Conservation (phyloP, 1,284 basidiomycete genomes). For the Cryptococcus sp. region DNA sequence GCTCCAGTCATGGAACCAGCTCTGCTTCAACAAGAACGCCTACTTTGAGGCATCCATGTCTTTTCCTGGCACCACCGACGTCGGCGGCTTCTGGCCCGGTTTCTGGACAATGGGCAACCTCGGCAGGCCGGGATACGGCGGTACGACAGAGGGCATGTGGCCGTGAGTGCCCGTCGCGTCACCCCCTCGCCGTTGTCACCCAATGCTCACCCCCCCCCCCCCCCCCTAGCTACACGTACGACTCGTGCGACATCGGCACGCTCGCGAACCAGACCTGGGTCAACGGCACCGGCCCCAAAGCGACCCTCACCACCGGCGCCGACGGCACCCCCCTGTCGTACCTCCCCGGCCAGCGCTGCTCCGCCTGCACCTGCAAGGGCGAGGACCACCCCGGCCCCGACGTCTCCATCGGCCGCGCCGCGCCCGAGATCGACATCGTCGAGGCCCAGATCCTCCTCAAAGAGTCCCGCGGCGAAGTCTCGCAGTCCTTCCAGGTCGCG, state of each 20-base stretch:
- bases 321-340: slow-evolving; percentile 40
- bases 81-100: slow-evolving; percentile 55
- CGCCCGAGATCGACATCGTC: slow-evolving; percentile 67
- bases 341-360: slow-evolving; percentile 56
- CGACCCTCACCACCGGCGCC: slow-evolving; percentile 42
- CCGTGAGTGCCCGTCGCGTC: slow-evolving; percentile 49
- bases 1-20: slow-evolving; percentile 55
- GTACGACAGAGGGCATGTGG: slow-evolving; percentile 63
- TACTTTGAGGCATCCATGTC: slow-evolving; percentile 46
- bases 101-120: slow-evolving; percentile 53
- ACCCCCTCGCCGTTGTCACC: too few relatives aligned
- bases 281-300: slow-evolving; percentile 45
- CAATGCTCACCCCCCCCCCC: too few relatives aligned
- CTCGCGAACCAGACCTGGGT: slow-evolving; percentile 49
- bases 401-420: slow-evolving; percentile 55
- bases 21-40: slow-evolving; percentile 49
- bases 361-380: slow-evolving; percentile 54
- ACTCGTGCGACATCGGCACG: slow-evolving; percentile 42
- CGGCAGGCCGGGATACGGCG: slow-evolving; percentile 54
- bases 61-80: slow-evolving; percentile 38
- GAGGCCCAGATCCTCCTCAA: slow-evolving; percentile 55
- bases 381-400: slow-evolving; percentile 65
- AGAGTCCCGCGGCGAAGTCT: slow-evolving; percentile 21
- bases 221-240: slow-evolving; percentile 45
- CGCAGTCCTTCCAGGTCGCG: slow-evolving; percentile 35